These are phyloP conservation scores for Trematosphaeria pertusa DNA, from an alignment of 2,329 filamentous ascomycete species.

Conservation along the genomic window DNA sequence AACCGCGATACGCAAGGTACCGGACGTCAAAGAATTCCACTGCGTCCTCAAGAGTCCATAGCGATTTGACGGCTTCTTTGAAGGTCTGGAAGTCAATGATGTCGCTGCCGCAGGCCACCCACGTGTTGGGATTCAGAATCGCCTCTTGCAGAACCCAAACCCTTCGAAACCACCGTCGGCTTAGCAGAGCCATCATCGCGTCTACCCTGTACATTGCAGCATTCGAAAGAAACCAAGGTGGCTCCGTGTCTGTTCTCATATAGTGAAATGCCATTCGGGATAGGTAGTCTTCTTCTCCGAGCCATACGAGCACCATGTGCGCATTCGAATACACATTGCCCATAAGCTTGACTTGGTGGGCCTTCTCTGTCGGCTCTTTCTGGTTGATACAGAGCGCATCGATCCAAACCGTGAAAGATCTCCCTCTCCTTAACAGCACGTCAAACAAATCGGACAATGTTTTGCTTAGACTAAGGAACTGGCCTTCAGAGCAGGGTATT, in stretches of 20 bases:
- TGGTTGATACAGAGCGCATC: conserved; percentile 14
- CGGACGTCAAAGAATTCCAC: not conserved
- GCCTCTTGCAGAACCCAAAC: conserved; percentile 1
- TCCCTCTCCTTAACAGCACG: not conserved
- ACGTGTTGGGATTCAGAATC: not conserved
- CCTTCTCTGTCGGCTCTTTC: conserved; percentile 1
- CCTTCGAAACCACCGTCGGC: not conserved
- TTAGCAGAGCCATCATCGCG: not conserved
- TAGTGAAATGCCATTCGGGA: not conserved
- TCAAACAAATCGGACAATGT: not conserved
- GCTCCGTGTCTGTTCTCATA: not conserved
- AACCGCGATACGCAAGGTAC: not conserved
- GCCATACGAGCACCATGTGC: conserved; percentile 1
- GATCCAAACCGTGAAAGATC: not conserved
- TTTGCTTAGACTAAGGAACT: not conserved
- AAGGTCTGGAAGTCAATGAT: not conserved
- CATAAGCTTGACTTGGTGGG: conserved; percentile 9
- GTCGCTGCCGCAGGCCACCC: not conserved
- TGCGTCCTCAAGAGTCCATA: not conserved
- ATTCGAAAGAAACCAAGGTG: not conserved
- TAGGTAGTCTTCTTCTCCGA: not conserved
- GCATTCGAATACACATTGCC: conserved; percentile 4
- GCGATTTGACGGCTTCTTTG: not conserved
- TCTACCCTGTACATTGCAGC: not conserved
- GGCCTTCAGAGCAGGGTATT: not conserved